phyloP scores from a whole-genome alignment of 2,329 filamentous ascomycete genomes.

The Purpureocillium takamizusanense region DNA sequence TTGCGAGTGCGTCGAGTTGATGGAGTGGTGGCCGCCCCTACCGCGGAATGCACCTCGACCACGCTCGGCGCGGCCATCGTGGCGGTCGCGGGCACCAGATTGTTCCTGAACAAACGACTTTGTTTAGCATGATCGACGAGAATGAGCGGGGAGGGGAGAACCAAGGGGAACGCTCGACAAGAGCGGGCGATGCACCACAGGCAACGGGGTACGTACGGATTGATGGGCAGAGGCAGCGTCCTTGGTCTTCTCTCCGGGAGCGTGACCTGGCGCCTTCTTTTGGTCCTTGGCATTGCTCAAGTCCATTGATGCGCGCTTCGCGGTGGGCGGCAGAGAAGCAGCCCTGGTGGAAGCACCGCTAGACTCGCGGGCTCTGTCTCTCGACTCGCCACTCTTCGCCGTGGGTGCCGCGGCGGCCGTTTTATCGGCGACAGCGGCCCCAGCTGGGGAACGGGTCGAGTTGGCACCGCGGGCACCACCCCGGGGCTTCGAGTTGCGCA shows the following conservation, averaged over 20 bases:
- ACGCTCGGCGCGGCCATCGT: constrained; percentile 29
- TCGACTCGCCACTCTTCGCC: constrained; percentile 23
- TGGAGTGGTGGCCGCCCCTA: constrained; percentile 33
- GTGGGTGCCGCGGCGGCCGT: constrained; percentile 14
- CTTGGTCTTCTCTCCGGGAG: constrained; percentile 31
- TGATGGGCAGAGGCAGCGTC: constrained; percentile 21
- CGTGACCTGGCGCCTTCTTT: constrained; percentile 31
- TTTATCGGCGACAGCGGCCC: constrained; percentile 28
- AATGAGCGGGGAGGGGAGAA: too few relatives aligned
- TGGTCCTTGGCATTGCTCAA: constrained; percentile 29
- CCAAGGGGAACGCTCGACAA: too few relatives aligned
- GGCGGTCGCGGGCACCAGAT: constrained; percentile 18
- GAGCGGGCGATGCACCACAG: not conserved
- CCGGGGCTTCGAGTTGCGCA: constrained; percentile 40
- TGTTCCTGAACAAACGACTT: constrained; percentile 14
- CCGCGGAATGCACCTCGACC: constrained; percentile 36
- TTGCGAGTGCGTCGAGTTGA: constrained; percentile 22
- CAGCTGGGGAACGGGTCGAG: constrained; percentile 25
- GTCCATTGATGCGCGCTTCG: constrained; percentile 38
- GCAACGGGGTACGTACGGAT: constrained; percentile 26
- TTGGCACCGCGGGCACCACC: constrained; percentile 37
- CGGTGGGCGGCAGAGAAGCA: constrained; percentile 23
- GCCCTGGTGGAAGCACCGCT: constrained; percentile 23
- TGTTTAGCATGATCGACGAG: not conserved
- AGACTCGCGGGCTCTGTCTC: constrained; percentile 26